phyloP scores from a whole-genome alignment of 176 grass and related monocot species.

The Secale cereale region DNA sequence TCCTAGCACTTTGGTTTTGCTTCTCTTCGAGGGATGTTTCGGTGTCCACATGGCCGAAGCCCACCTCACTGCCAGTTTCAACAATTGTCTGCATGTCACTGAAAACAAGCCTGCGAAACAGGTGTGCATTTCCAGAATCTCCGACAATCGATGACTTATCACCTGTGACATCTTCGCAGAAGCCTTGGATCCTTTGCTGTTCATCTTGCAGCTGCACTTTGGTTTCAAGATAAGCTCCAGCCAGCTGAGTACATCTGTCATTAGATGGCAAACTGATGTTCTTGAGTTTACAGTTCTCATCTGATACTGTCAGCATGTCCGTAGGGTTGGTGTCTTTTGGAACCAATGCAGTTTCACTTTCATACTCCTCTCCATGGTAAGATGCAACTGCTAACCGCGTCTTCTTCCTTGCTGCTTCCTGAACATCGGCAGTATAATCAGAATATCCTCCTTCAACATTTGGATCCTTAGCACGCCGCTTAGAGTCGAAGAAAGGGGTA shows the following conservation, averaged over 20 bases:
- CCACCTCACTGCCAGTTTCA: constrained; percentile 16
- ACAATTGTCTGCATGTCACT: background rate
- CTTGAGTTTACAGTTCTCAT: constrained; percentile 20
- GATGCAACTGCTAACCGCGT: constrained; percentile 20
- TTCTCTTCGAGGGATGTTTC: constrained; percentile 10
- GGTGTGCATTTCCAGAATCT: background rate
- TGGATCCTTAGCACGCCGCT: constrained; percentile 6
- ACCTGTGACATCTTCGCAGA: constrained; percentile 12
- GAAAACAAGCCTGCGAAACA: background rate
- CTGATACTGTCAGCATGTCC: constrained; percentile 12
- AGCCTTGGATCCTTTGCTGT: constrained; percentile 19
- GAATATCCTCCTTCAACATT: constrained; percentile 16
- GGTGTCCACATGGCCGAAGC: constrained; percentile 3
- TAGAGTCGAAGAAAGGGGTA: constrained; percentile 26
- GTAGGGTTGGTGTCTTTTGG: background rate
- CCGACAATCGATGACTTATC: background rate
- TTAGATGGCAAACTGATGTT: constrained; percentile 14
- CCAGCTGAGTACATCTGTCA: constrained; percentile 25
- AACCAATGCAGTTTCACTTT: constrained; percentile 12
- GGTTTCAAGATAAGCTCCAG: constrained; percentile 22
- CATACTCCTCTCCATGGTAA: constrained; percentile 31
- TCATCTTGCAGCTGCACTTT: constrained; percentile 20
- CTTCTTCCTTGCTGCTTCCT: constrained; percentile 36
- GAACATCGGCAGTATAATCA: constrained; percentile 9
- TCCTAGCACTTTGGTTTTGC: background rate